Percentiles rank a stretch among this genome's conserved stretches.
Evolutionary conservation across 2,329 filamentous ascomycete species (phyloP).

Genomic region (Trichophyton rubrum): DNA sequence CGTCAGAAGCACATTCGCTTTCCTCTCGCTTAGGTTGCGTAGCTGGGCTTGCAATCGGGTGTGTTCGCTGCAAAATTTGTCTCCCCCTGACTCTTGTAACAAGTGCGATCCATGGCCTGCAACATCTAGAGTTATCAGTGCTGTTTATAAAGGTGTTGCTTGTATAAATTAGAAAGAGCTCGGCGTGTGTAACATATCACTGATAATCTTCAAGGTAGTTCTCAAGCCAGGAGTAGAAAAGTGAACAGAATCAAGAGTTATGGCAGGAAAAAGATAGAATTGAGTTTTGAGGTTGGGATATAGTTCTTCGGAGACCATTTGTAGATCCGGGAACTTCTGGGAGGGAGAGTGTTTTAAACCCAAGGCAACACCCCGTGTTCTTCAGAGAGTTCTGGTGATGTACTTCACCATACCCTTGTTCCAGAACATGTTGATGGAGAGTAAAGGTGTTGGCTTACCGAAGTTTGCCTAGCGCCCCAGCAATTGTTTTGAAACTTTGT

Average conservation of each 20-base stretch:
- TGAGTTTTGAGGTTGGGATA: not conserved
- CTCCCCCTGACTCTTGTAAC: constrained; percentile 17
- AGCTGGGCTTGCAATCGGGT: not conserved
- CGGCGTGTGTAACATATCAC: not conserved
- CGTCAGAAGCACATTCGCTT: not conserved
- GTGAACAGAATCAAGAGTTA: not conserved
- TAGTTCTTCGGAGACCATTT: not conserved
- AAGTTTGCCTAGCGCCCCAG: constrained; percentile 4
- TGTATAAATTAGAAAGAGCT: not conserved
- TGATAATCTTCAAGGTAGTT: not conserved
- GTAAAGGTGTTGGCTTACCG: constrained; percentile 1
- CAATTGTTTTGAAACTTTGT: constrained; percentile 10
- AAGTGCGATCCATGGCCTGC: constrained; percentile 18
- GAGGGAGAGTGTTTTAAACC: constrained; percentile 1
- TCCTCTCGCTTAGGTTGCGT: not conserved
- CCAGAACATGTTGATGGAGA: constrained; percentile 2
- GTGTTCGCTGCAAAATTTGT: constrained; percentile 15
- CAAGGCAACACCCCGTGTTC: not conserved
- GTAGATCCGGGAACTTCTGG: not conserved
- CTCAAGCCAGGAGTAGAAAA: not conserved
- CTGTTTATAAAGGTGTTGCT: constrained; percentile 5
- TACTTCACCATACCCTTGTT: constrained; percentile 1
- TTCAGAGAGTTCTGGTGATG: not conserved
- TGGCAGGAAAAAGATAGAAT: not conserved
- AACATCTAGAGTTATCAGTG: constrained; percentile 1